Conservation (phyloP, 805 yeast genomes). For the Hanseniaspora vineae region DNA sequence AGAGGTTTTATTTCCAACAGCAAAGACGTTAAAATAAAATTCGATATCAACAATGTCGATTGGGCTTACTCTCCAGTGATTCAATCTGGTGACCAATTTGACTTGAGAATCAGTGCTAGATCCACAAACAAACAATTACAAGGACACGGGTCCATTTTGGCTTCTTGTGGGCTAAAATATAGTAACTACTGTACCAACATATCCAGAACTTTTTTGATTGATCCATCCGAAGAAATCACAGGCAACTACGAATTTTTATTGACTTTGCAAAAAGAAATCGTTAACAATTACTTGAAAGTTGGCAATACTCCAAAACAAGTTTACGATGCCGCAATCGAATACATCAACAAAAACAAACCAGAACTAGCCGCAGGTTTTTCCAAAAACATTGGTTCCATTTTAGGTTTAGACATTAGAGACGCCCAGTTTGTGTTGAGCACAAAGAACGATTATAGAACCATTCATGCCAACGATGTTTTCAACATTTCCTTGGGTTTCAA, state of each 20-base stretch:
- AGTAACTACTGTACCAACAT: conserved; percentile 80
- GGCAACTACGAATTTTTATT: conserved; percentile 65
- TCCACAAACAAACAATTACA: conserved; percentile 51
- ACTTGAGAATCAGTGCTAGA: conserved; percentile 71
- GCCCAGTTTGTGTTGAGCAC: conserved; percentile 57
- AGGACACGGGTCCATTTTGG: conserved; percentile 66
- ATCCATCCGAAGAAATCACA: conserved; percentile 72
- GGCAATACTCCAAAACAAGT: conserved; percentile 59
- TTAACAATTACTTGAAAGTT: conserved; percentile 41
- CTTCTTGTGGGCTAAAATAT: conserved; percentile 78
- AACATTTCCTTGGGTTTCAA: conserved; percentile 69
- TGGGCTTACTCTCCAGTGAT: conserved; percentile 92
- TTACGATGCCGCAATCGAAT: conserved; percentile 49
- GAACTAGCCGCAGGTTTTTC: conserved; percentile 45
- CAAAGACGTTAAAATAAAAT: conserved; percentile 36
- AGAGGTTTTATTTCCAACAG: conserved; percentile 15
- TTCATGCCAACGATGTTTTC: conserved; percentile 63
- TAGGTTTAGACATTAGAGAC: conserved; percentile 85
- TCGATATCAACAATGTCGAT: conserved; percentile 66
- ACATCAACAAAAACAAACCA: conserved; percentile 51
- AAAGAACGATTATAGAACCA: conserved; percentile 47
- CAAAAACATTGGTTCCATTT: conserved; percentile 75
- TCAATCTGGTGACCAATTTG: conserved; percentile 79
- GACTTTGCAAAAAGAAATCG: conserved; percentile 54
- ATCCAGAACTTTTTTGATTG: conserved; percentile 79